phyloP scores from a whole-genome alignment of 495 filamentous ascomycete genomes.

The Lophiotrema nucula region DNA sequence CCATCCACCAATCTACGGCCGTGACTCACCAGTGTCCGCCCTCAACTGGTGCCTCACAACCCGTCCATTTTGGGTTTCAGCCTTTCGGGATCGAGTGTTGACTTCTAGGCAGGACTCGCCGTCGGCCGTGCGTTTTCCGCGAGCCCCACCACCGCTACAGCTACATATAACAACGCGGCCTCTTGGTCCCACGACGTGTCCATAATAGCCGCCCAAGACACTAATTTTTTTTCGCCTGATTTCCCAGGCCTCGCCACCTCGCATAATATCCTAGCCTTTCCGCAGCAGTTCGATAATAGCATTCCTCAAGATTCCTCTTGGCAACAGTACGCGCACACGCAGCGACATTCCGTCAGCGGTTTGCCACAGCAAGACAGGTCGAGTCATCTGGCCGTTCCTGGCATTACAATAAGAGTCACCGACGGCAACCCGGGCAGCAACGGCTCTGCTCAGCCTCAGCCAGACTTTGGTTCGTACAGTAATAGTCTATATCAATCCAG shows the following conservation, averaged over 20 bases:
- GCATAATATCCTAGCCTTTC: slow-evolving; percentile 7
- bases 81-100: slow-evolving; percentile 8
- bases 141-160: slow-evolving; percentile 2
- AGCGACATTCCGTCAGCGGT: not conserved
- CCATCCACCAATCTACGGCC: not conserved
- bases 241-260: slow-evolving; percentile 26
- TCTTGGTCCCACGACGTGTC: slow-evolving; percentile 15
- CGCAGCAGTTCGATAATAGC: slow-evolving; percentile 7
- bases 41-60: not conserved
- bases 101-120: slow-evolving; percentile 8
- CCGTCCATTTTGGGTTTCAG: slow-evolving; percentile 22
- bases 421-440: slow-evolving; percentile 5
- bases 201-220: not conserved
- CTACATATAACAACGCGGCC: slow-evolving; percentile 14
- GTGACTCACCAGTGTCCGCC: not conserved
- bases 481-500: slow-evolving; percentile 13
- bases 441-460: slow-evolving; percentile 28
- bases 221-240: slow-evolving; percentile 13
- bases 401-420: slow-evolving; percentile 16
- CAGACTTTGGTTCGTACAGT: not conserved
- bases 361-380: slow-evolving; percentile 26
- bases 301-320: not conserved
- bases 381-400: slow-evolving; percentile 28
- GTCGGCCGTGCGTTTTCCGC: not conserved
- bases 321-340: slow-evolving; percentile 1